phyloP scores from a whole-genome alignment of 768 basidiomycete genomes.

The Glaciozyma antarctica region DNA sequence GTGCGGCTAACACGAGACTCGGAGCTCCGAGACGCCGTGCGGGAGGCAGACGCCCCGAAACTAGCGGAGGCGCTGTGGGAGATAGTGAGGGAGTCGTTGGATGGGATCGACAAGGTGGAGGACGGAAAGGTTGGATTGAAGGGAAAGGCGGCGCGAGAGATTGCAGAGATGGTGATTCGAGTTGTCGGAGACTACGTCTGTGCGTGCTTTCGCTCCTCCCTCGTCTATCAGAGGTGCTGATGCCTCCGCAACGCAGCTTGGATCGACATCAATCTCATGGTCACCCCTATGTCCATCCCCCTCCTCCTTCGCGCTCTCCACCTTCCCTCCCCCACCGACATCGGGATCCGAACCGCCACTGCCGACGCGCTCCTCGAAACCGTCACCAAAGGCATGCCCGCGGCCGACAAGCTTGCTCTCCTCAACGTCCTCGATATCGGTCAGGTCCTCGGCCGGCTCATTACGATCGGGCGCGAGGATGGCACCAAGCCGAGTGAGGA shows the following conservation, averaged over 20 bases:
- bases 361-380: conserved; percentile 71
- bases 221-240: not conserved
- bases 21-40: conserved; percentile 75
- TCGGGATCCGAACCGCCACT: conserved; percentile 73
- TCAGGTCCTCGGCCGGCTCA: conserved; percentile 68
- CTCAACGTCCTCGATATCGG: conserved; percentile 80
- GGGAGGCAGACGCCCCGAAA: conserved; percentile 69
- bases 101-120: conserved; percentile 43
- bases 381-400: conserved; percentile 86
- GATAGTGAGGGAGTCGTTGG: conserved; percentile 58
- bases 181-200: conserved; percentile 91
- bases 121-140: conserved; percentile 46
- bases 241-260: conserved; percentile 53
- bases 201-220: conserved; percentile 38
- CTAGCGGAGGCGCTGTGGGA: conserved; percentile 82
- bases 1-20: conserved; percentile 70
- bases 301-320: conserved; percentile 74
- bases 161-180: conserved; percentile 83
- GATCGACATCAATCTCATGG: conserved; percentile 94
- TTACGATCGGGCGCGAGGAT: conserved; percentile 51
- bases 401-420: conserved; percentile 73
- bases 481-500: conserved; percentile 61
- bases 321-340: conserved; percentile 48
- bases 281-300: conserved; percentile 78
- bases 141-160: conserved; percentile 46